Evolutionary conservation across 1,139 yeast species (phyloP), one percentile per base, ranked within the genome.

Genomic region (Hemisphaericaspora xylanilytica): DNA sequence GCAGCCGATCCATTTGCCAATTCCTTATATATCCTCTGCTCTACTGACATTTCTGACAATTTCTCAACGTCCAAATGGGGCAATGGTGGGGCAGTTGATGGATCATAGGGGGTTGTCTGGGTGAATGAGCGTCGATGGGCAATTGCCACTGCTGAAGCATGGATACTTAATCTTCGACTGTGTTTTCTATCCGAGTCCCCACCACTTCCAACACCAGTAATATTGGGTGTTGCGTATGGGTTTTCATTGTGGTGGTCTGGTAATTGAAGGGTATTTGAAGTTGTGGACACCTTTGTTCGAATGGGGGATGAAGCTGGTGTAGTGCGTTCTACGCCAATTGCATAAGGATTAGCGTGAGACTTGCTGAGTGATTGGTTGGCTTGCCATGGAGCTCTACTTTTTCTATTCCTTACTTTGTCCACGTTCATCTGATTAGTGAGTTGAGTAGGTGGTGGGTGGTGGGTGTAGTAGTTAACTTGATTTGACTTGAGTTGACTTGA

Each of bases 1-100:
- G 79, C 67, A 2, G 92, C 90, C 3, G 84, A 76, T 0, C 90
- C 89, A 40, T 78, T 78, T 12, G 78, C 67, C 42, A 85, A 58
- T 42, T 79, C 77, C 7, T 68, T 63, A 12, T 73, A 66, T 12
- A 85, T 78, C 52, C 74, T 80, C 4, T 61, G 50, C 33, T 48
- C 54, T 28, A 48, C 31, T n/a, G 40, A 30, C 20, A 11, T 11
- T 9, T 17, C 32, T 31, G n/a, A 22, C n/a, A 28, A 28, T 31
- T 40, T 24, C 34, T 45, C 51, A 35, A 54, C 43, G 35, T 13
- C 37, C 28, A 12, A 36, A 18, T 16, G 11, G 2, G 80, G 78
- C 11, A 72, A 56, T 1, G 75, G 69, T 1, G 78, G 78, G 11
- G 67, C 55, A 39, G 50, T 58, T 13, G 53, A 39, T 5, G 58